Percentiles rank a stretch among this genome's conserved stretches.
Conservation (phyloP, 495 filamentous ascomycete genomes). For the Aspergillus avenaceus region DNA sequence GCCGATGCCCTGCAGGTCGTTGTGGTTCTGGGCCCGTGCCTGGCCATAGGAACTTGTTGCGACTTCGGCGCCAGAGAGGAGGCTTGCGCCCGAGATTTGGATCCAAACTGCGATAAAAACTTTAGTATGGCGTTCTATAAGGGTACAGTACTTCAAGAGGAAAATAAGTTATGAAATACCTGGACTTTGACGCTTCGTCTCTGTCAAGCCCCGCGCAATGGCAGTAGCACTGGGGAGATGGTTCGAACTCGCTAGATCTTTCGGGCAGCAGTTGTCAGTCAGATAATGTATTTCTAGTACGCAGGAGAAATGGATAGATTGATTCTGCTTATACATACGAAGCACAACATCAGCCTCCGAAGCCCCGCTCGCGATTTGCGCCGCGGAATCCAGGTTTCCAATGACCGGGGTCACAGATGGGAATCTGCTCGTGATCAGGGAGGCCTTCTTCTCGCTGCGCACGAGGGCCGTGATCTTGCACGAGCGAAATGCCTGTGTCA, state of each 20-base stretch:
- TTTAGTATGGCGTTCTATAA: not conserved
- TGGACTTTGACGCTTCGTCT: not conserved
- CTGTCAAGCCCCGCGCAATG: conserved; percentile 21
- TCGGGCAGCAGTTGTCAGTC: too few relatives aligned
- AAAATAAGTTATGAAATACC: not conserved
- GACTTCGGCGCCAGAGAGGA: conserved; percentile 6
- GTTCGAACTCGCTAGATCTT: conserved; percentile 32
- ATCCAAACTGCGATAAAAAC: conserved; percentile 16
- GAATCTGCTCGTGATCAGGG: conserved; percentile 44
- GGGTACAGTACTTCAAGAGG: not conserved
- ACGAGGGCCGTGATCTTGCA: conserved; percentile 56
- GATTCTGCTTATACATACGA: conserved; percentile 31
- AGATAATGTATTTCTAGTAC: too few relatives aligned
- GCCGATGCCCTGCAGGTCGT: conserved; percentile 5
- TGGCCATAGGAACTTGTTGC: conserved; percentile 3
- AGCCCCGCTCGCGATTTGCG: conserved; percentile 26
- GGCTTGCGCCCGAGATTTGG: conserved; percentile 14
- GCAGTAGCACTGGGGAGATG: conserved; percentile 27
- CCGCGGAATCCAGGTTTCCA: conserved; percentile 34
- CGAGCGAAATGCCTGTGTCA: conserved; percentile 52
- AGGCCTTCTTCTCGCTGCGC: conserved; percentile 54
- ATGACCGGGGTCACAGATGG: conserved; percentile 35
- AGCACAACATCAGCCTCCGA: conserved; percentile 42
- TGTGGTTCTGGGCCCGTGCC: conserved; percentile 4
- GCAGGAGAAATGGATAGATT: too few relatives aligned